phyloP scores from a whole-genome alignment of 73 alveolate genomes.

The Strombidium stylifer region DNA sequence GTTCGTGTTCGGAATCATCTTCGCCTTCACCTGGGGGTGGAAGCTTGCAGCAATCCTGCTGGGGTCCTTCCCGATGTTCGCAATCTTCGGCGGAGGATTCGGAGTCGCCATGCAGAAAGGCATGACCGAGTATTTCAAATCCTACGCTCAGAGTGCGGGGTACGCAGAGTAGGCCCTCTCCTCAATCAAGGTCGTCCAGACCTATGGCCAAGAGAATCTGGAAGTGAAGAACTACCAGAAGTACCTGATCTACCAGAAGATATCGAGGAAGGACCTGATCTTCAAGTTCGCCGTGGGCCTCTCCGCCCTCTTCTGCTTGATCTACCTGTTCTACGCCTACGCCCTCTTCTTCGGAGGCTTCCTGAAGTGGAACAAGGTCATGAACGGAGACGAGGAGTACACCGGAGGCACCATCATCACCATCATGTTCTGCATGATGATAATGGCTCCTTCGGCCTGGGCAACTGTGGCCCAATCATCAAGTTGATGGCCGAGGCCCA shows the following conservation, averaged over 20 bases:
- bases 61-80: conserved; percentile 61
- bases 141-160: conserved; percentile 69
- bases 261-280: conserved; percentile 12
- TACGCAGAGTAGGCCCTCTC: conserved; percentile 79
- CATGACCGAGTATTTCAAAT: conserved; percentile 44
- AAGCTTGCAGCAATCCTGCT: conserved; percentile 56
- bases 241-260: conserved; percentile 25
- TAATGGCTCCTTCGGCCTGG: conserved; percentile 75
- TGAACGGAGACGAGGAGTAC: conserved; percentile 40
- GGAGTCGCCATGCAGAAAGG: conserved; percentile 48
- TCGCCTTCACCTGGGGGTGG: conserved; percentile 72
- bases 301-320: conserved; percentile 6
- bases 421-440: conserved; percentile 69
- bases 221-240: conserved; percentile 23
- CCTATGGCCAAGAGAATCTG: conserved; percentile 56
- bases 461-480: conserved; percentile 73
- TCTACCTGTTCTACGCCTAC: conserved; percentile 17
- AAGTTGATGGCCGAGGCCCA: conserved; percentile 71
- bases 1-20: conserved; percentile 52
- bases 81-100: conserved; percentile 19
- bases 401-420: conserved; percentile 73
- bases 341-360: conserved; percentile 41
- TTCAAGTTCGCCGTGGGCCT: not conserved
- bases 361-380: conserved; percentile 3
- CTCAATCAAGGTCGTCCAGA: conserved; percentile 79